Conservation (phyloP, 441 rosid species). For the Sinapis alba region DNA sequence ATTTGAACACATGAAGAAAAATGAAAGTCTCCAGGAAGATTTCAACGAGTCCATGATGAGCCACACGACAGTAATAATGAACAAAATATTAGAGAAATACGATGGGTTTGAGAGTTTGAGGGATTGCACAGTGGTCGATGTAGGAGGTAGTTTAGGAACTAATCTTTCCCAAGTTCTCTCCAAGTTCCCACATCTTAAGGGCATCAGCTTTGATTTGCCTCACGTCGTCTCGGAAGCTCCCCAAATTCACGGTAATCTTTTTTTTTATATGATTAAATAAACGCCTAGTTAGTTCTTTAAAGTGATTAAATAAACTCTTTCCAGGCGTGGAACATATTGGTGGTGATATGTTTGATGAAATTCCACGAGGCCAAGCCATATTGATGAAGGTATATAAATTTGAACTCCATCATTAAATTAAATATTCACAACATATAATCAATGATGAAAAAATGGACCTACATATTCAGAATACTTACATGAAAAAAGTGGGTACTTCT, state of each 20-base stretch:
- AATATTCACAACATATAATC: neutral
- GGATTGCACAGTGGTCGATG: conserved; percentile 18
- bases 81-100: conserved; percentile 18
- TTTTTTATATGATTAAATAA: too few relatives aligned
- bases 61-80: conserved; percentile 27
- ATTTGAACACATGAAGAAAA: neutral
- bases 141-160: conserved; percentile 17
- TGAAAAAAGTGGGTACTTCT: neutral
- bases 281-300: neutral
- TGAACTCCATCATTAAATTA: neutral
- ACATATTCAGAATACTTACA: neutral
- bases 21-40: neutral
- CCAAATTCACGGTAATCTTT: conserved; percentile 6
- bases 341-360: conserved; percentile 26
- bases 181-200: conserved; percentile 17
- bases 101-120: conserved; percentile 14
- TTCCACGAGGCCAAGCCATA: conserved; percentile 23
- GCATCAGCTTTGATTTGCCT: conserved; percentile 24
- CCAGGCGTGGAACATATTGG: conserved; percentile 21
- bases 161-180: conserved; percentile 6
- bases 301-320: neutral
- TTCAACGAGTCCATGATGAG: conserved; percentile 14
- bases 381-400: conserved; percentile 19
- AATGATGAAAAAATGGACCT: neutral
- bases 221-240: conserved; percentile 20